A percentile compares a stretch with the other conserved stretches of the same genome.
Conservation (phyloP, 75 land plant genomes). For the Ceratopteris richardii region DNA sequence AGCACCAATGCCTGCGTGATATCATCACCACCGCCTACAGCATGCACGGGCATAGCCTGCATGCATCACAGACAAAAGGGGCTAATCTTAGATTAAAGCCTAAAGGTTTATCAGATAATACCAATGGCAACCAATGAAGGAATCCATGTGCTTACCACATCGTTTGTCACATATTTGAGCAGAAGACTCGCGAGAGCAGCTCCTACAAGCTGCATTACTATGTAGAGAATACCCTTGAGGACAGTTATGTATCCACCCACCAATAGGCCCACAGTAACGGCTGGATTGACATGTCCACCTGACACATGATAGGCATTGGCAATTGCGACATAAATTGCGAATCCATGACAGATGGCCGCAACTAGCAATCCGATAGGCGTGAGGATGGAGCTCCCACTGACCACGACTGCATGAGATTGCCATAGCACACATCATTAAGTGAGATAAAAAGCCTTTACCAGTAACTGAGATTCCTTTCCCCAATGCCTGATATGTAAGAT, state of each 20-base stretch:
- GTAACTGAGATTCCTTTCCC: no score
- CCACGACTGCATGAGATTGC: slow-evolving; percentile 5
- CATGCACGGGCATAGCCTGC: slow-evolving; percentile 53
- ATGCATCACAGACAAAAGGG: not conserved
- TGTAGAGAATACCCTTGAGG: slow-evolving; percentile 42
- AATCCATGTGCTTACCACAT: slow-evolving; percentile 15
- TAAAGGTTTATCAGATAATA: not conserved
- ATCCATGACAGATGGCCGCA: slow-evolving; percentile 33
- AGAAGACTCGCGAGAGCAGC: slow-evolving; percentile 50
- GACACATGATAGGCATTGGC: slow-evolving; percentile 32
- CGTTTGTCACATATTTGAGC: slow-evolving; percentile 46
- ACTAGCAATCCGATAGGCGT: slow-evolving; percentile 13
- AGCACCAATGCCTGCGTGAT: slow-evolving; percentile 38
- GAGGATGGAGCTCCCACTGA: not conserved
- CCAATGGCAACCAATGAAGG: not conserved
- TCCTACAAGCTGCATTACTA: slow-evolving; percentile 49
- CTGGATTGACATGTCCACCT: slow-evolving; percentile 74
- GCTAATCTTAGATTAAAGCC: not conserved
- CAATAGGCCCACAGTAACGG: slow-evolving; percentile 65
- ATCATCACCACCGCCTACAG: slow-evolving; percentile 42
- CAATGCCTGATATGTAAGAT: no score
- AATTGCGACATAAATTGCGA: slow-evolving; percentile 18
- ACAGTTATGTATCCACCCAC: slow-evolving; percentile 62
- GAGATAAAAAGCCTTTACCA: no score
- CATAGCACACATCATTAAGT: no score